Percentiles rank a stretch among this genome's conserved stretches.
Evolutionary conservation across 768 basidiomycete genomes (phyloP).

Genomic region (Chalciporus pseudorubinellus): DNA sequence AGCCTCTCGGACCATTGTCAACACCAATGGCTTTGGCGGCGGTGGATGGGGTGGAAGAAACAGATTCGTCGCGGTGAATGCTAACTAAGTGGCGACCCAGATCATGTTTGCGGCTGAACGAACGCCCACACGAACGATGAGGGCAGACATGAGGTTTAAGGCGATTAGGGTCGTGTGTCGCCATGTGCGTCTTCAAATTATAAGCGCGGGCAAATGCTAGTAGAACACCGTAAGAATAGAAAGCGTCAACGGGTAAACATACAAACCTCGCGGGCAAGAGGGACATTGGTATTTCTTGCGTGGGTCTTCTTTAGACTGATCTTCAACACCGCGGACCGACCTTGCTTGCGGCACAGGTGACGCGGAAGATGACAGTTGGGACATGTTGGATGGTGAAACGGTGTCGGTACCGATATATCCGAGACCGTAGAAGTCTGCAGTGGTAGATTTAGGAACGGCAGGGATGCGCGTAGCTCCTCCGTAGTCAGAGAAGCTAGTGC

Average conservation of each 20-base stretch:
- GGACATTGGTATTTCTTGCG: constrained; percentile 79
- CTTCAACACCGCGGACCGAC: constrained; percentile 40
- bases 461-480: constrained; percentile 49
- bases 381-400: constrained; percentile 56
- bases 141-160: constrained; percentile 88
- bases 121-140: constrained; percentile 80
- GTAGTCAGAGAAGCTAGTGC: constrained; percentile 69
- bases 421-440: constrained; percentile 46
- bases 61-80: constrained; percentile 72
- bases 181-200: constrained; percentile 94
- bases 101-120: constrained; percentile 94
- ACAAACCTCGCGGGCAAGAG: constrained; percentile 67
- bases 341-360: constrained; percentile 38
- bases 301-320: constrained; percentile 54
- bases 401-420: constrained; percentile 35
- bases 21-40: constrained; percentile 61
- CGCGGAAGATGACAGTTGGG: constrained; percentile 46
- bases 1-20: constrained; percentile 55
- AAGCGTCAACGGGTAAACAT: neutral
- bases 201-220: constrained; percentile 89
- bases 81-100: constrained; percentile 85
- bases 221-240: constrained; percentile 5
- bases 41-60: constrained; percentile 40
- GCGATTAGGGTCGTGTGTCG: constrained; percentile 91
- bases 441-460: constrained; percentile 46